Evolutionary conservation across 352 stramenopile species (phyloP).

Genomic region (Plasmopara viticola): DNA sequence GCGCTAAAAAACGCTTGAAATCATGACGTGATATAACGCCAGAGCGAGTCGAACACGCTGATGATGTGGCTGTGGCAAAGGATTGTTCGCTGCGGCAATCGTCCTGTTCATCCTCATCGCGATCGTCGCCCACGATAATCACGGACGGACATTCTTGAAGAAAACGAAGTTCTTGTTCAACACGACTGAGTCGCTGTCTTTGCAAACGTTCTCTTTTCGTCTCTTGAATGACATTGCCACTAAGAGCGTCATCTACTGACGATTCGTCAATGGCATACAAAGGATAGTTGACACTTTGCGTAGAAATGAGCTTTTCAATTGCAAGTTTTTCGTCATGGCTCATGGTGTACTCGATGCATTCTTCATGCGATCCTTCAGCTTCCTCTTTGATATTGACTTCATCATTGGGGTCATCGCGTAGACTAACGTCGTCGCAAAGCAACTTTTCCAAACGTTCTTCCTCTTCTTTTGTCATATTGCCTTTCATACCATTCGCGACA

Average conservation of each 20-base stretch:
- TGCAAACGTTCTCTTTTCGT: constrained; percentile 36
- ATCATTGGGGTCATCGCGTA: too few relatives aligned
- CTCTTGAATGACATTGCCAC: constrained; percentile 40
- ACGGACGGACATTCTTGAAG: constrained; percentile 38
- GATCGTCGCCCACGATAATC: constrained; percentile 39
- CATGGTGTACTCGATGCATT: constrained; percentile 41
- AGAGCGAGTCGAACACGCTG: constrained; percentile 45
- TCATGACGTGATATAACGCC: constrained; percentile 49
- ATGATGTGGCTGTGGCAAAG: constrained; percentile 34
- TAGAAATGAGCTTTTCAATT: constrained; percentile 43
- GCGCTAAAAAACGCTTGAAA: constrained; percentile 43
- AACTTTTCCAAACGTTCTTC: constrained; percentile 35
- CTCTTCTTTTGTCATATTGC: constrained; percentile 53
- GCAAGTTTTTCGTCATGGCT: constrained; percentile 26
- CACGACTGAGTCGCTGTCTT: constrained; percentile 38
- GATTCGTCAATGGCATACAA: constrained; percentile 25
- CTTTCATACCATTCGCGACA: constrained; percentile 41
- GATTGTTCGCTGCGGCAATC: constrained; percentile 44
- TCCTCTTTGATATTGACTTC: constrained; percentile 4
- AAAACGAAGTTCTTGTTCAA: constrained; percentile 55
- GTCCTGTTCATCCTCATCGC: constrained; percentile 21
- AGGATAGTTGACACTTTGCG: constrained; percentile 29
- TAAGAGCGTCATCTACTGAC: constrained; percentile 8
- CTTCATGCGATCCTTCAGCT: neutral
- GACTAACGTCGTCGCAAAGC: constrained; percentile 8